Conservation (phyloP, 768 basidiomycete genomes). For the Sarcodon aspratus region DNA sequence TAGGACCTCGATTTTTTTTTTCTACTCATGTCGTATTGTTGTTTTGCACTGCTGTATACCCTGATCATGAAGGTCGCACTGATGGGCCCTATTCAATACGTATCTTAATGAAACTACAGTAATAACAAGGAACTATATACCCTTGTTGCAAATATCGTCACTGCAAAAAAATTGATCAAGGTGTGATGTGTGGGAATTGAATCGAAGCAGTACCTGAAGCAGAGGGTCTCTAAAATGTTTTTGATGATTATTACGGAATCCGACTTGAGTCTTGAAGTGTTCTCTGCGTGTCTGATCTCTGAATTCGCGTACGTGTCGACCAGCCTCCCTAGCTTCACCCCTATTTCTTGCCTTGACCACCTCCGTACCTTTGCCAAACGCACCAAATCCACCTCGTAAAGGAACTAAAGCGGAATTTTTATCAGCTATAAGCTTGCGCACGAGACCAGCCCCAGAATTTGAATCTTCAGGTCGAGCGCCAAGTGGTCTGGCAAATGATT, state of each 20-base stretch:
- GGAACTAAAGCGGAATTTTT: conserved; percentile 83
- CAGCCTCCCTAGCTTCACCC: conserved; percentile 93
- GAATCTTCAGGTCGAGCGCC: conserved; percentile 41
- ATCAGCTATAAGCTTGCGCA: conserved; percentile 68
- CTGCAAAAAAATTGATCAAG: conserved; percentile 5
- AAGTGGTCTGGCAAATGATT: conserved; percentile 49
- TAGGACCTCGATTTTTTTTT: conserved; percentile 24
- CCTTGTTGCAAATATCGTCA: conserved; percentile 5
- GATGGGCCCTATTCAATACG: not conserved
- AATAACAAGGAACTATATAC: not conserved
- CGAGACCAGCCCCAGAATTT: conserved; percentile 64
- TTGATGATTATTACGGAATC: conserved; percentile 71
- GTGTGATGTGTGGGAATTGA: not conserved
- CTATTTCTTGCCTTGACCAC: conserved; percentile 85
- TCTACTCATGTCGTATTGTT: conserved; percentile 6
- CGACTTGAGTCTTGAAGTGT: conserved; percentile 78
- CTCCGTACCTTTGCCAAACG: conserved; percentile 70
- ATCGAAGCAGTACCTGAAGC: conserved; percentile 29
- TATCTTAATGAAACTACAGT: not conserved
- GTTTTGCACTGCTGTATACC: conserved; percentile 7
- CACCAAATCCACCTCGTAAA: conserved; percentile 75
- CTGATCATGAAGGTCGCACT: not conserved
- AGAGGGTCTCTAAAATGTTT: conserved; percentile 80
- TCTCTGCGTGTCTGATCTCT: conserved; percentile 71
- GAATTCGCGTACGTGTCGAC: conserved; percentile 74